phyloP scores from a whole-genome alignment of 192 early-diverging fungal genomes.

The Backusella parvicylindrica region DNA sequence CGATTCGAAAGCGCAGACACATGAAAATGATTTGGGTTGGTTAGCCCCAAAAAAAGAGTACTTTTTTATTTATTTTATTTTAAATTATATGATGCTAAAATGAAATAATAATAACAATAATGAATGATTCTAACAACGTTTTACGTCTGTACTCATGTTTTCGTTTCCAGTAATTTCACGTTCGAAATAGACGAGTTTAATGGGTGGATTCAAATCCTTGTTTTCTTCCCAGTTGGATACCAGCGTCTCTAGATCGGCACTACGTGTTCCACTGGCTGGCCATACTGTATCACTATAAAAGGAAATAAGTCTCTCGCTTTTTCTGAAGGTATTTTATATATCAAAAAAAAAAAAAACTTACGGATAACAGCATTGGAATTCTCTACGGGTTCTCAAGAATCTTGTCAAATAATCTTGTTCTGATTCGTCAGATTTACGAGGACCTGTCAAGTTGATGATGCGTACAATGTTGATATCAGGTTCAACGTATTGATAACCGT shows the following conservation, averaged over 20 bases:
- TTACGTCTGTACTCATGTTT: neutral
- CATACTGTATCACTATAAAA: slow-evolving; percentile 21
- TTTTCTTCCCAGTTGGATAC: slow-evolving; percentile 12
- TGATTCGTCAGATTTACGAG: slow-evolving; percentile 2
- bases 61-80: neutral
- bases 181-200: slow-evolving; percentile 12
- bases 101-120: neutral
- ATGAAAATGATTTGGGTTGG: neutral
- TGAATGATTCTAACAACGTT: neutral
- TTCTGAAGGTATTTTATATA: neutral
- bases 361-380: slow-evolving; percentile 28
- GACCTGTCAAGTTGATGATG: slow-evolving; percentile 23
- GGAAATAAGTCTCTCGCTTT: neutral
- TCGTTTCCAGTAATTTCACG: slow-evolving; percentile 24
- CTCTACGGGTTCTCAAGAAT: slow-evolving; percentile 23
- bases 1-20: neutral
- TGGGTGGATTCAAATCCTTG: slow-evolving; percentile 15
- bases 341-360: neutral
- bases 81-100: neutral
- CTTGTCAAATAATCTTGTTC: slow-evolving; percentile 20
- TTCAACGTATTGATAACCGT: slow-evolving; percentile 32
- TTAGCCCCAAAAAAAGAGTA: neutral
- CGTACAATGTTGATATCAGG: slow-evolving; percentile 27
- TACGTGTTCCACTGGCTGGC: slow-evolving; percentile 24
- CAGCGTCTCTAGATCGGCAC: slow-evolving; percentile 13